Conservation (phyloP, 1,284 basidiomycete genomes). For the Boletellus sp. region DNA sequence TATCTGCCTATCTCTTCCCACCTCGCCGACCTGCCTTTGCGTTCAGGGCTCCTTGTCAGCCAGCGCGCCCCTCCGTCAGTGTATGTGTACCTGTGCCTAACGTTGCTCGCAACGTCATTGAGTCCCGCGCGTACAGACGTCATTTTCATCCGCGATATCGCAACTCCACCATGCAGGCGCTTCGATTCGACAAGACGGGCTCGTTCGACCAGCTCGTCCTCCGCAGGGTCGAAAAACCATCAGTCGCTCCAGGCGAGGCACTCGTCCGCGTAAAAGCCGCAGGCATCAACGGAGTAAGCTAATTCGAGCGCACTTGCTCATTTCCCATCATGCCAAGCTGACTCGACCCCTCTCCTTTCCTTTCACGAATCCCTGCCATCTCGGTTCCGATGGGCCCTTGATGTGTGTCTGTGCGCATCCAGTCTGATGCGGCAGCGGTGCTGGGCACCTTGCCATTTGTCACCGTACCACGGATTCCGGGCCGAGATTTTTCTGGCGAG, state of each 20-base stretch:
- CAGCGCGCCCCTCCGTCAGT: neutral
- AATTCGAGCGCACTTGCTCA: neutral
- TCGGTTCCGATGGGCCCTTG: neutral
- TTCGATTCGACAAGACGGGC: slow-evolving; percentile 31
- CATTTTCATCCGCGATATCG: neutral
- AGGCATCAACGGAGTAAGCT: slow-evolving; percentile 32
- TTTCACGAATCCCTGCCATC: neutral
- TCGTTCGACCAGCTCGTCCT: slow-evolving; percentile 29
- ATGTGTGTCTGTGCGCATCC: neutral
- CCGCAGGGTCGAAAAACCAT: slow-evolving; percentile 21
- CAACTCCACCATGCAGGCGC: slow-evolving; percentile 28
- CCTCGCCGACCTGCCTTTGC: neutral
- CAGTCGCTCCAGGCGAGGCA: slow-evolving; percentile 30
- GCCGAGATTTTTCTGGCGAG: slow-evolving; percentile 34
- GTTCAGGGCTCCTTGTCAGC: neutral
- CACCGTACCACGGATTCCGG: slow-evolving; percentile 29
- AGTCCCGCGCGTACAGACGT: slow-evolving; percentile 5
- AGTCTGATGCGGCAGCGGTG: slow-evolving; percentile 32
- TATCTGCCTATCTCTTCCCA: neutral
- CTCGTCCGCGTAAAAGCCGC: slow-evolving; percentile 32
- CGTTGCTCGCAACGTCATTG: no score
- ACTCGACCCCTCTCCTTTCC: neutral
- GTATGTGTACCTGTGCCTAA: neutral
- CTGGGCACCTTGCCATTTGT: slow-evolving; percentile 32
- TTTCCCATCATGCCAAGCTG: neutral